Base-by-base conservation (phyloP, 352 stramenopile genomes). In the Phytophthora sojae region DNA sequence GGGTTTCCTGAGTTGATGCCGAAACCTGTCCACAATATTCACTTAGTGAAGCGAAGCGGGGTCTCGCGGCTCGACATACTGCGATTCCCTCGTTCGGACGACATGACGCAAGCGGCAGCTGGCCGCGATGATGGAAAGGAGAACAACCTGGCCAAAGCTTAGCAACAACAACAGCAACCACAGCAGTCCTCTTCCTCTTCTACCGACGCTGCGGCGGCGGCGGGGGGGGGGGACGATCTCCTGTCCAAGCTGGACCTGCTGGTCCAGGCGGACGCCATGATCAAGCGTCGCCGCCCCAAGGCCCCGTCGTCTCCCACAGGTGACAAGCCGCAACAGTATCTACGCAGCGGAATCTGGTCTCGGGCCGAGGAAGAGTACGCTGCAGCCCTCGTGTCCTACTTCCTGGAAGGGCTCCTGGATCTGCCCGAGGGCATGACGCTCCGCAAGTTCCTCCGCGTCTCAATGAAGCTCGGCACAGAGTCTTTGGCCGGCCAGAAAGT, bases 401-500 rank as follows among this genome's bases (percentile, higher is more conserved):
- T 93, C 66, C 66, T 92, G 4, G 61, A 82, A 49, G 86, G 86
- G 6, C 64, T 79, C 8, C 60, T 93, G 23, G 71, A 81, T 59
- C 61, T 91, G 35, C 69, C 71, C 0, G 79, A 89, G 49, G 83
- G 83, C 56, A 88, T 81, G 57, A 88, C 84, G 47, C 82, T 93
- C 29, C 84, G 83, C 57, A 90, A 88, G 64, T 93, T 88, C 64
- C 54, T 93, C 21, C 80, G 86, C 21, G 80, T 93, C n/a, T 89
- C 81, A 30, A 93, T 90, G 77, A 93, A 93, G 63, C 71, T 93
- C 42, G 83, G 79, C 42, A 90, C 86, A 19, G 83, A 86, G 67
- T 72, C 76, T 4, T 81, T 94, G 51, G 84, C 79, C 14, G 72
- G 77, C 30, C 77, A 79, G 52, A 83, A 85, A 69, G 86, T 94